Percentiles rank a stretch among this genome's conserved stretches.
Conservation (phyloP, 306 rosid species). For the Phaseolus lunatus region DNA sequence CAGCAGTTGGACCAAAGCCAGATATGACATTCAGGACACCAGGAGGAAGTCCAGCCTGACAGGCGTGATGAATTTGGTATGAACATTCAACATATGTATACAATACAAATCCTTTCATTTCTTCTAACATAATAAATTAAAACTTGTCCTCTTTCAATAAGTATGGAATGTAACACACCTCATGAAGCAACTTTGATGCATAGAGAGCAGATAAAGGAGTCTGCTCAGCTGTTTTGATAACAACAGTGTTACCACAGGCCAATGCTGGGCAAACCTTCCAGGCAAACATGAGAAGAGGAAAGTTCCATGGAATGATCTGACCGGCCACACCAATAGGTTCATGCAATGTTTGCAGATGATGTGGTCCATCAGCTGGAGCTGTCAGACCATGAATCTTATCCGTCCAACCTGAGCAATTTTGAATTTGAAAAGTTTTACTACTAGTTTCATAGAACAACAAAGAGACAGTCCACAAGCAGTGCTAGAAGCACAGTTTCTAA, state of each 20-base stretch:
- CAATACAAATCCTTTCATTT: background rate
- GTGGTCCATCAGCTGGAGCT: conserved; percentile 23
- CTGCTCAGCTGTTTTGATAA: conserved; percentile 85
- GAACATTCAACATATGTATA: background rate
- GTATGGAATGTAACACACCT: conserved; percentile 53
- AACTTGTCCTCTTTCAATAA: background rate
- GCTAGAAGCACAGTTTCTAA: background rate
- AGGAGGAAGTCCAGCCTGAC: conserved; percentile 80
- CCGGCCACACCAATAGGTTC: conserved; percentile 26
- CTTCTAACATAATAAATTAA: background rate
- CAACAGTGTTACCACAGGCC: conserved; percentile 60
- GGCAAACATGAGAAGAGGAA: conserved; percentile 27
- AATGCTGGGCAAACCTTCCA: conserved; percentile 36
- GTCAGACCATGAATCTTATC: conserved; percentile 34
- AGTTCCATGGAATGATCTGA: conserved; percentile 35
- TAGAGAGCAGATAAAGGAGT: conserved; percentile 79
- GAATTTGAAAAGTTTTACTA: background rate
- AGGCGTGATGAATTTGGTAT: conserved; percentile 30
- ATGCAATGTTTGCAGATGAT: conserved; percentile 16
- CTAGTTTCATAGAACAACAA: background rate
- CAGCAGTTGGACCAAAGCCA: conserved; percentile 90
- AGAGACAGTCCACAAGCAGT: background rate
- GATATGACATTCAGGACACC: conserved; percentile 77
- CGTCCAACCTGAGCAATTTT: conserved; percentile 38
- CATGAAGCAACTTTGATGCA: conserved; percentile 65